Percentiles rank a stretch among this genome's conserved stretches.
Evolutionary conservation across 1,139 yeast genomes (phyloP).

Genomic region (Oligophagozyma castellii): DNA sequence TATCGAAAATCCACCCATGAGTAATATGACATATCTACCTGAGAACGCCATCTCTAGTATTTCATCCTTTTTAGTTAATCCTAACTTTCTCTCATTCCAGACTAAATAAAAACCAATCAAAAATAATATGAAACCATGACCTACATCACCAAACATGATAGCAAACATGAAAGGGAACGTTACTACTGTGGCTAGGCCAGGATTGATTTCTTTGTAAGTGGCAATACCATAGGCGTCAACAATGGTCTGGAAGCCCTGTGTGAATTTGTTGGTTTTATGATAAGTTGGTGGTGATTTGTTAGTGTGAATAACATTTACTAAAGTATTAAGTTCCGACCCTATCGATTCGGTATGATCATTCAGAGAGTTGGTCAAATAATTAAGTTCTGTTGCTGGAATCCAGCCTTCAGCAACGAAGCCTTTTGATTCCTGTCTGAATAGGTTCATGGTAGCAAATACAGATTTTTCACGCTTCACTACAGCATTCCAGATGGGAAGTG

Average conservation of each 20-base stretch:
- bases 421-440: constrained; percentile 50
- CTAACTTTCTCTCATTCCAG: constrained; percentile 50
- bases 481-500: constrained; percentile 55
- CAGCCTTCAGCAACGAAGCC: constrained; percentile 71
- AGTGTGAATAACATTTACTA: constrained; percentile 50
- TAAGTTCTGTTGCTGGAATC: constrained; percentile 52
- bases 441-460: constrained; percentile 52
- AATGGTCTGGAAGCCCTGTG: constrained; percentile 81
- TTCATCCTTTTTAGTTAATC: constrained; percentile 67
- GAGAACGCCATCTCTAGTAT: constrained; percentile 91
- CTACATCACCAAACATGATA: constrained; percentile 97
- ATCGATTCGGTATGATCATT: constrained; percentile 26
- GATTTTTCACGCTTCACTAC: constrained; percentile 59
- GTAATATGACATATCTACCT: constrained; percentile 76
- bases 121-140: constrained; percentile 78
- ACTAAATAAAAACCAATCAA: constrained; percentile 63
- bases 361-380: constrained; percentile 22
- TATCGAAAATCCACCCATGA: constrained; percentile 90
- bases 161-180: constrained; percentile 99
- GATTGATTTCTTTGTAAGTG: constrained; percentile 88
- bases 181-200: constrained; percentile 86
- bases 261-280: constrained; percentile 84
- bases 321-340: constrained; percentile 43
- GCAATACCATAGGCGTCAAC: constrained; percentile 94
- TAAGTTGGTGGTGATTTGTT: constrained; percentile 86